Percentiles rank a stretch among this genome's conserved stretches.
These are phyloP conservation scores for Ceratobasidium sp. DNA, from an alignment of 1,284 basidiomycete species.

Conservation along the genomic window DNA sequence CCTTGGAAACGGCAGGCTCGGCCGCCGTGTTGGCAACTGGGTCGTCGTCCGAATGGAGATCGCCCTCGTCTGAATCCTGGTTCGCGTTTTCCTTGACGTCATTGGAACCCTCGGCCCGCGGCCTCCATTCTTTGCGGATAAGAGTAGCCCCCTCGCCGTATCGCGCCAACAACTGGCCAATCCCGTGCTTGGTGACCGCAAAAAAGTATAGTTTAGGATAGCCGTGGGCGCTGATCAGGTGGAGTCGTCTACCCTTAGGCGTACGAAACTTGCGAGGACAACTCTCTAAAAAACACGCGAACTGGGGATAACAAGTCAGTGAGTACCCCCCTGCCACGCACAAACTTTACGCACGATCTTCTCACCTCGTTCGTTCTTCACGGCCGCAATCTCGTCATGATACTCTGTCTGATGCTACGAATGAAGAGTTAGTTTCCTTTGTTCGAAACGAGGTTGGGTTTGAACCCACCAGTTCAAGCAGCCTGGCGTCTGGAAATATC, in stretches of 20 bases:
- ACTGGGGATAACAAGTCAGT: conserved; percentile 63
- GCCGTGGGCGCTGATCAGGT: conserved; percentile 83
- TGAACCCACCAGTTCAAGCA: conserved; percentile 78
- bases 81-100: conserved; percentile 58
- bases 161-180: conserved; percentile 77
- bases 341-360: conserved; percentile 77
- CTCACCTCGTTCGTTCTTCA: conserved; percentile 84
- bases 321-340: conserved; percentile 26
- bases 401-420: conserved; percentile 86
- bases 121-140: conserved; percentile 77
- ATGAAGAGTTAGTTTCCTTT: background rate
- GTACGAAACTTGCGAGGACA: conserved; percentile 77
- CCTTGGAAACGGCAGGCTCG: conserved; percentile 42
- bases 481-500: conserved; percentile 86
- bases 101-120: conserved; percentile 37
- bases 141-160: conserved; percentile 86
- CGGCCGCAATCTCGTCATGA: conserved; percentile 83
- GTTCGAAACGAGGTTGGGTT: background rate
- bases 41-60: conserved; percentile 53
- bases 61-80: conserved; percentile 35
- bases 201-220: conserved; percentile 92
- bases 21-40: conserved; percentile 41
- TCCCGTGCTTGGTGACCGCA: conserved; percentile 87
- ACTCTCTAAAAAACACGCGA: conserved; percentile 79
- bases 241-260: conserved; percentile 83